Evolutionary conservation across 805 yeast genomes (phyloP).

Genomic region (Teunomyces lycoperdinae): DNA sequence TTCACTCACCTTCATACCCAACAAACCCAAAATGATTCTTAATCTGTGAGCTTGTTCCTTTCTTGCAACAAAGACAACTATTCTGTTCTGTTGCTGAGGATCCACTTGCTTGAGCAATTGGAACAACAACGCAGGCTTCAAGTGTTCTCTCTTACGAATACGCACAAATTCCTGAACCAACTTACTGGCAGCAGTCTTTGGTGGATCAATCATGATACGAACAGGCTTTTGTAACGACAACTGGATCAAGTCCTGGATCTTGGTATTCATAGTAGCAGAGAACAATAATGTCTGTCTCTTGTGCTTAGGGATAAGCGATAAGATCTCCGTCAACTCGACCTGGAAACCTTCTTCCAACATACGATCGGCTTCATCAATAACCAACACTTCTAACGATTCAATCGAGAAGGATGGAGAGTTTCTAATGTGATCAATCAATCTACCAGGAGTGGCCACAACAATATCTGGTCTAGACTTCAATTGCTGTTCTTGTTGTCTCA

Average conservation of each 20-base stretch:
- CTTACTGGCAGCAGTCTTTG: constrained; percentile 89
- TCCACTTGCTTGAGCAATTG: constrained; percentile 68
- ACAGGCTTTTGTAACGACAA: constrained; percentile 89
- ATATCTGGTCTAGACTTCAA: constrained; percentile 90
- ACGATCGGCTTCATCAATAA: constrained; percentile 97
- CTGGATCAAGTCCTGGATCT: constrained; percentile 82
- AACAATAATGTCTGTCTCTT: constrained; percentile 92
- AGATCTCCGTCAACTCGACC: constrained; percentile 86
- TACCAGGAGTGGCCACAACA: constrained; percentile 97
- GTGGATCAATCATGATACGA: constrained; percentile 93
- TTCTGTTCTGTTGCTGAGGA: constrained; percentile 60
- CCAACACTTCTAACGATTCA: constrained; percentile 87
- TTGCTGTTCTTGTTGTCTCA: constrained; percentile 94
- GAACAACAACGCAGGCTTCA: constrained; percentile 80
- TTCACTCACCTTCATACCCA: constrained; percentile 77
- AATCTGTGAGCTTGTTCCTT: constrained; percentile 88
- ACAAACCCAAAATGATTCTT: constrained; percentile 68
- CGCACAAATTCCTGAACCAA: constrained; percentile 92
- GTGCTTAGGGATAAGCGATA: constrained; percentile 74
- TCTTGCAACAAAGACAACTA: constrained; percentile 87
- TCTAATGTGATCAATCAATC: constrained; percentile 94
- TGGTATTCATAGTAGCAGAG: constrained; percentile 97
- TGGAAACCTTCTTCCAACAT: constrained; percentile 99
- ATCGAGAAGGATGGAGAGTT: constrained; percentile 91
- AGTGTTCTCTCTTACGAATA: constrained; percentile 80